Evolutionary conservation across 257 asterid species (phyloP), one percentile per base, ranked within the genome.

Genomic region (Leonotis leonurus): DNA sequence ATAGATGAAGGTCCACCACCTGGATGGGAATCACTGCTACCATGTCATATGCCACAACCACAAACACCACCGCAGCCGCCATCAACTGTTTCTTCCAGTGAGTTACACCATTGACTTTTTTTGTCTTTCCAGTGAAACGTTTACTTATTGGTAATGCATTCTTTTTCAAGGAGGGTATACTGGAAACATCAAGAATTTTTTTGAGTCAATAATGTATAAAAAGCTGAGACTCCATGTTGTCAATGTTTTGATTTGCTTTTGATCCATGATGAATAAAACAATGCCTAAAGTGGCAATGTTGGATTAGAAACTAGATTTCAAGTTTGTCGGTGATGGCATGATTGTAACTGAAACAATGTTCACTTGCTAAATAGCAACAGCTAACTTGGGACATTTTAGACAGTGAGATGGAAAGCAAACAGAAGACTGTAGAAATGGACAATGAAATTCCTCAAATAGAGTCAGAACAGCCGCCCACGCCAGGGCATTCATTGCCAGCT

Each of bases 1-100:
- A 33, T 33, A 33, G 49, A 43, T 12, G 86, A 78, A 16, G 88
- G 90, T 37, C 89, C 89, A 29, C 92, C 89, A 22, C 95, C 89
- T 45, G 92, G 88, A 33, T 87, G 89, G 95, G 76, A 75, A 69
- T 64, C 73, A 2, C 75, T 65, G 41, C 56, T 84, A 61, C 74
- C 77, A 29, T 63, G 57, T 51, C 80, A 63, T 46, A 61, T 48
- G 69, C 65, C 65, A 18, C 81, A 72, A 49, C 78, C 78, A 53
- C 29, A 62, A 30, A 50, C 71, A 49, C 79, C 85, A 45, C 75
- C 80, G 72, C 71, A 44, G 62, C 60, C 67, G 24, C 71, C 76
- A 45, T 53, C 78, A 64, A 46, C 70, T 22, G 65, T 66, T 60
- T 70, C 88, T 61, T 40, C 73, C 21, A 76, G 95, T 83, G 68